Conservation (phyloP, 2,329 filamentous ascomycete genomes). For the Diaporthe ampelina region DNA sequence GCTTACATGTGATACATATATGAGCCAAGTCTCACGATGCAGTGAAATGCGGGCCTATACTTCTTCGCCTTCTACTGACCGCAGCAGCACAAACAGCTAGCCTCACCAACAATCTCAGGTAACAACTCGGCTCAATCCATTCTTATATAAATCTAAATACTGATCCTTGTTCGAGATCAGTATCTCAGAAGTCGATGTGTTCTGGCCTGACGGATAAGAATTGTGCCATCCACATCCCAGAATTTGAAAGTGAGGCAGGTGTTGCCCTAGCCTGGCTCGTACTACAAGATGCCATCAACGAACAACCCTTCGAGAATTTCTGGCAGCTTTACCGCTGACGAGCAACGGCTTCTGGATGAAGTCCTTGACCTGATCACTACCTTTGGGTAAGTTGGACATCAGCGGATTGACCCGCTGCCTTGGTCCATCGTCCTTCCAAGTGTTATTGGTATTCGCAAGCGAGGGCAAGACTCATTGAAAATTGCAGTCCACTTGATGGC, state of each 20-base stretch:
- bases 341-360: not conserved
- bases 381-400: not conserved
- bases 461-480: not conserved
- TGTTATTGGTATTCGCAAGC: not conserved
- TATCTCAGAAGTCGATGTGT: too few species aligned
- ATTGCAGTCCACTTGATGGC: not conserved
- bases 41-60: not conserved
- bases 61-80: not conserved
- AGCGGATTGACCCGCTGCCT: not conserved
- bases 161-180: not conserved
- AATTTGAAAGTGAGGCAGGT: not conserved
- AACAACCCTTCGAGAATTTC: too few species aligned
- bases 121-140: not conserved
- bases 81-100: too few species aligned
- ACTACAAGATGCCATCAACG: not conserved
- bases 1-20: not conserved
- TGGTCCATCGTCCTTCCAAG: not conserved
- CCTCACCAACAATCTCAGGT: not conserved
- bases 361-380: not conserved
- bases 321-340: not conserved
- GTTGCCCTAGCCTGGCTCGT: too few species aligned
- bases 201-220: not conserved
- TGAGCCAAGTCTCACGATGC: not conserved
- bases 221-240: too few species aligned
- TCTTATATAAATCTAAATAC: not conserved